phyloP scores from a whole-genome alignment of 805 yeast species.

The Metschnikowia cerradonensis region DNA sequence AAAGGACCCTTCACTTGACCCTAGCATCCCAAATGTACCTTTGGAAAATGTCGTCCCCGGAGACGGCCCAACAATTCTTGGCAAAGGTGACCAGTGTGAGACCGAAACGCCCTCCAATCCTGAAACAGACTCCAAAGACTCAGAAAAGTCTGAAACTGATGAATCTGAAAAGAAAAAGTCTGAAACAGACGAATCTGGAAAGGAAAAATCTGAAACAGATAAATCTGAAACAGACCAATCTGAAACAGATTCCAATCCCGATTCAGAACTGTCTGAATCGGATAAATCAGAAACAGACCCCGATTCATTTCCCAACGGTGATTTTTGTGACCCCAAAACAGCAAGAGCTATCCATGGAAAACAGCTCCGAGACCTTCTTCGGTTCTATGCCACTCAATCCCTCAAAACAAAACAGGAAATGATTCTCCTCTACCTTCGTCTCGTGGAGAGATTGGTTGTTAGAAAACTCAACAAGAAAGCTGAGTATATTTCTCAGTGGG shows the following conservation, averaged over 20 bases:
- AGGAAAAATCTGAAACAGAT: too few species aligned
- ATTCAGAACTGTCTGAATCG: background rate
- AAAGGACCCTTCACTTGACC: too few species aligned
- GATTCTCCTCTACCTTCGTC: conserved; percentile 1
- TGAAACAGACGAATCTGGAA: too few species aligned
- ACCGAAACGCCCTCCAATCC: too few species aligned
- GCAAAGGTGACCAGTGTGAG: too few species aligned
- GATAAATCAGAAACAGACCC: background rate
- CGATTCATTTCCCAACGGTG: background rate
- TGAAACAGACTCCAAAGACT: background rate
- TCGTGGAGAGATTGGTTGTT: background rate
- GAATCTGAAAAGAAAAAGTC: too few species aligned
- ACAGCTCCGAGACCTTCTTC: background rate
- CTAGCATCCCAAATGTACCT: background rate
- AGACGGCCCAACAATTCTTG: too few species aligned
- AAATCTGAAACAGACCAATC: too few species aligned
- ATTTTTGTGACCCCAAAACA: background rate
- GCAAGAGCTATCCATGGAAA: background rate
- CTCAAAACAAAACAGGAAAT: conserved; percentile 2
- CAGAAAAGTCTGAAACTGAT: background rate
- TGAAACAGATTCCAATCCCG: too few species aligned
- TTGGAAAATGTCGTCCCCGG: too few species aligned
- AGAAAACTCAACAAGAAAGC: background rate
- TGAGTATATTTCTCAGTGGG: background rate
- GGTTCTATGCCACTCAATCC: background rate